phyloP scores from a whole-genome alignment of 2,329 filamentous ascomycete genomes.

The Phyllosticta capitalensis region DNA sequence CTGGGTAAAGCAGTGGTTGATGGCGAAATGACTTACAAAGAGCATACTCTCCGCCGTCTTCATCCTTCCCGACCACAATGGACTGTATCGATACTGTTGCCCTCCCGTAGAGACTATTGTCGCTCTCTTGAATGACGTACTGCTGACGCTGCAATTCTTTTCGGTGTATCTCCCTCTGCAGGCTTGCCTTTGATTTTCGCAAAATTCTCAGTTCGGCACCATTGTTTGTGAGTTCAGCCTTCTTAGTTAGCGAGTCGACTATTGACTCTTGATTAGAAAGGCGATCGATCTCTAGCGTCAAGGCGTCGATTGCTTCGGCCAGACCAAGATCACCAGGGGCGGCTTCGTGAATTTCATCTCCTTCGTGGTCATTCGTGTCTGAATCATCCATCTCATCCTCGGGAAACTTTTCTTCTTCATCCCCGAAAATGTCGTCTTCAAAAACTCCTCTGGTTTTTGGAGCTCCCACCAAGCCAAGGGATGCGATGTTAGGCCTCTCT shows the following conservation, averaged over 20 bases:
- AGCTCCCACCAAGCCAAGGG: constrained; percentile 79
- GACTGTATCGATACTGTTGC: constrained; percentile 84
- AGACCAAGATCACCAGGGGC: constrained; percentile 89
- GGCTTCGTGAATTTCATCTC: constrained; percentile 84
- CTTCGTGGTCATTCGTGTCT: constrained; percentile 49
- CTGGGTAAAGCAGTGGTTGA: too few species aligned
- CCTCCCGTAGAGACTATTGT: constrained; percentile 91
- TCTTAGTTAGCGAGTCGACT: constrained; percentile 80
- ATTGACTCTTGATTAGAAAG: constrained; percentile 80
- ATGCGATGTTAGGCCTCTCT: constrained; percentile 79
- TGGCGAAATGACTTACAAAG: constrained; percentile 48
- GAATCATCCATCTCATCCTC: constrained; percentile 77
- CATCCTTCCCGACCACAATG: constrained; percentile 83
- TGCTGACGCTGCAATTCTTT: constrained; percentile 96
- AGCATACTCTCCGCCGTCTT: constrained; percentile 87
- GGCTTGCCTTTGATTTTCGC: constrained; percentile 84
- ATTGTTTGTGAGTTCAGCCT: constrained; percentile 96
- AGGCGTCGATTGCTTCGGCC: constrained; percentile 78
- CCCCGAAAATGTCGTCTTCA: constrained; percentile 82
- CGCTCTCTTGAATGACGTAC: constrained; percentile 94
- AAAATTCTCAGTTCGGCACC: constrained; percentile 85
- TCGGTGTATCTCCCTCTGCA: constrained; percentile 82
- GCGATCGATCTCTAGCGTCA: constrained; percentile 87
- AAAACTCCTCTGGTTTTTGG: constrained; percentile 88
- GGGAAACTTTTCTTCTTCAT: constrained; percentile 67